Evolutionary conservation across 805 yeast genomes (phyloP).

Genomic region (Metschnikowia koreensis): DNA sequence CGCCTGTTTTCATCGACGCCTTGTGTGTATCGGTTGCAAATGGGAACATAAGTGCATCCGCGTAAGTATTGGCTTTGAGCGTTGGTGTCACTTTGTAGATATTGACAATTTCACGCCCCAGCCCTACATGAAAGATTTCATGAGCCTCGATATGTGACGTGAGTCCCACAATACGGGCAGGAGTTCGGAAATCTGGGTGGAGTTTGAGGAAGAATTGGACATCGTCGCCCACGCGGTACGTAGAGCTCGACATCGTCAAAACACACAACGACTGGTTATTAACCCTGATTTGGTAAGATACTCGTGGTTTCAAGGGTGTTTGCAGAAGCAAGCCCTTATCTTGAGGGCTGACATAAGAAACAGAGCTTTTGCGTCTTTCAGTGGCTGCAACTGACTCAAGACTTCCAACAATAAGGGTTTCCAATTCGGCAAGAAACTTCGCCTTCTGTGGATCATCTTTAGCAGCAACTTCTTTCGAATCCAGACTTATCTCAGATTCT

Average conservation of each 20-base stretch:
- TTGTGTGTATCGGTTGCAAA: background rate
- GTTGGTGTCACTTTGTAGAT: slow-evolving; percentile 35
- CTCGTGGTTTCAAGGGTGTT: slow-evolving; percentile 12
- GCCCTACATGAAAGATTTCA: slow-evolving; percentile 30
- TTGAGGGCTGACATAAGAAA: slow-evolving; percentile 12
- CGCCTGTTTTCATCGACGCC: slow-evolving; percentile 14
- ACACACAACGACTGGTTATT: slow-evolving; percentile 33
- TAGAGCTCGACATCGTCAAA: slow-evolving; percentile 32
- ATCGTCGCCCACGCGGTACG: slow-evolving; percentile 40
- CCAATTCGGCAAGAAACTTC: slow-evolving; percentile 29
- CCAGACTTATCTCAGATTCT: too few species aligned
- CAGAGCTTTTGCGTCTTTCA: slow-evolving; percentile 33
- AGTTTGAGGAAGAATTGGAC: slow-evolving; percentile 32
- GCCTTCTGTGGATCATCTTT: background rate
- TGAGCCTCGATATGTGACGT: slow-evolving; percentile 39
- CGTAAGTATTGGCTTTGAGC: slow-evolving; percentile 33
- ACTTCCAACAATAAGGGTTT: slow-evolving; percentile 29
- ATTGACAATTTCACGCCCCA: slow-evolving; percentile 20
- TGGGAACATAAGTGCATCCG: slow-evolving; percentile 25
- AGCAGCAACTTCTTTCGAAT: too few species aligned
- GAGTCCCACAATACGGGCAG: slow-evolving; percentile 32
- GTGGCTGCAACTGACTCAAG: slow-evolving; percentile 34
- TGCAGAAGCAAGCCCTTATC: slow-evolving; percentile 14
- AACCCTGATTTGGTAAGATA: slow-evolving; percentile 33
- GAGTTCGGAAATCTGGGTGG: slow-evolving; percentile 10